A percentile compares a stretch with the other conserved stretches of the same genome.
Evolutionary conservation across 768 basidiomycete species (phyloP).

Genomic region (Tubosaeta brunneosetosa): DNA sequence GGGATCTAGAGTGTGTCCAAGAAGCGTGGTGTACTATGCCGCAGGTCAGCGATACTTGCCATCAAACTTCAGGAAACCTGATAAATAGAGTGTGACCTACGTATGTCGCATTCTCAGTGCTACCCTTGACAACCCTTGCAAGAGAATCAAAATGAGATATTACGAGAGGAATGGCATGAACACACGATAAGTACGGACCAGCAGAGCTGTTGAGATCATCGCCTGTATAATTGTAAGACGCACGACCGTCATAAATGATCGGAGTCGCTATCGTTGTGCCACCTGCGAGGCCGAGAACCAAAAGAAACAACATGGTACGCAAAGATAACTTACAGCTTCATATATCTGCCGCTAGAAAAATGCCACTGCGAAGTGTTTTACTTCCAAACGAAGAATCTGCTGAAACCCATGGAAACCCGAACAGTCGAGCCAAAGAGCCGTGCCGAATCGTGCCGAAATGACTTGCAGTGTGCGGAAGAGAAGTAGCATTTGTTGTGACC

Average conservation of each 20-base stretch:
- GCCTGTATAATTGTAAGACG: constrained; percentile 40
- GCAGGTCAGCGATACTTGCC: no score
- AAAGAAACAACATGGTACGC: neutral
- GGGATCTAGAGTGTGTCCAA: constrained; percentile 34
- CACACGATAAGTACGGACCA: constrained; percentile 55
- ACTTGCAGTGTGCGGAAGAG: no score
- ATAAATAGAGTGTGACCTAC: constrained; percentile 27
- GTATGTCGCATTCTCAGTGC: constrained; percentile 40
- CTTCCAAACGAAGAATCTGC: no score
- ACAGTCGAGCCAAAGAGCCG: no score
- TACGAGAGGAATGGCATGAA: neutral
- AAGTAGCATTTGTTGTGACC: no score
- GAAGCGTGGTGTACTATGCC: constrained; percentile 47
- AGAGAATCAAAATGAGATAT: neutral
- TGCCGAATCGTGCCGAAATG: no score
- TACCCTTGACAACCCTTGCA: constrained; percentile 53
- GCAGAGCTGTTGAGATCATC: constrained; percentile 42
- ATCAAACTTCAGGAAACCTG: no score
- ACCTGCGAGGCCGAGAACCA: neutral
- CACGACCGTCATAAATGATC: constrained; percentile 52
- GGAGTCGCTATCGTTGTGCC: constrained; percentile 22
- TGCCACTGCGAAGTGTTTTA: no score
- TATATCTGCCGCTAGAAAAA: no score
- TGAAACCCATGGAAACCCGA: no score
- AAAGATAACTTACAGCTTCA: no score